Percentiles rank a stretch among this genome's conserved stretches.
These are phyloP conservation scores for Chlorella sorokiniana DNA, from an alignment of 139 green algal species.

Conservation along the genomic window DNA sequence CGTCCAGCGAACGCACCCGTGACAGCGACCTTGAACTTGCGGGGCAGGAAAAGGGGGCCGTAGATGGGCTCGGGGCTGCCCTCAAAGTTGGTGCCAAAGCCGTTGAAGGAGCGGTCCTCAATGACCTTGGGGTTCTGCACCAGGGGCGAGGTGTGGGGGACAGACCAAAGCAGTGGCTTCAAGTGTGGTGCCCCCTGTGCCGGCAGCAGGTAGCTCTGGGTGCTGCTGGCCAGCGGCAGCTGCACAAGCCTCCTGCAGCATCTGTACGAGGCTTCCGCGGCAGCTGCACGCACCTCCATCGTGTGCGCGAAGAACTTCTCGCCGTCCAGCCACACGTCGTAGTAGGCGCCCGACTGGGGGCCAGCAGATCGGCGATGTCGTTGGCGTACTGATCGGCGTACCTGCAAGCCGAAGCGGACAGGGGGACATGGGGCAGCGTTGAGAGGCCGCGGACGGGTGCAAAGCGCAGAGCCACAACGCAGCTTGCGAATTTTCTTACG, in stretches of 20 bases:
- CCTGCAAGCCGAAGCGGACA: no score
- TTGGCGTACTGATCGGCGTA: conserved; percentile 58
- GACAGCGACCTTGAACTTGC: conserved; percentile 98
- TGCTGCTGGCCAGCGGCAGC: no score
- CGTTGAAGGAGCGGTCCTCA: conserved; percentile 84
- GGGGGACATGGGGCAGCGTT: no score
- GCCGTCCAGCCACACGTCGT: conserved; percentile 99
- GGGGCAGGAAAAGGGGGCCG: conserved; percentile 92
- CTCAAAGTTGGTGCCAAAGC: conserved; percentile 96
- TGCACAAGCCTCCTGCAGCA: no score
- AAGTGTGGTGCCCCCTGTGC: no score
- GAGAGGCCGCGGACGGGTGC: no score
- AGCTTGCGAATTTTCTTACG: no score
- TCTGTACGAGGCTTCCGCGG: no score
- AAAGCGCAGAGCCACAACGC: no score
- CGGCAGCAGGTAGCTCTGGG: no score
- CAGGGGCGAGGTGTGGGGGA: neutral
- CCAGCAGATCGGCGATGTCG: conserved; percentile 83
- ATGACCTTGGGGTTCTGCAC: conserved; percentile 87
- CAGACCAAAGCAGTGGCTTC: neutral
- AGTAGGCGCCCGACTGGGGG: conserved; percentile 96
- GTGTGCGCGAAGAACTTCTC: conserved; percentile 95
- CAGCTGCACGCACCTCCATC: conserved; percentile 73
- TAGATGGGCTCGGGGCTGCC: conserved; percentile 97
- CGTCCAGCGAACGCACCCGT: conserved; percentile 46